A percentile compares a stretch with the other conserved stretches of the same genome.
Conservation (phyloP, 345 rosid species). For the Sisymbrium irio region DNA sequence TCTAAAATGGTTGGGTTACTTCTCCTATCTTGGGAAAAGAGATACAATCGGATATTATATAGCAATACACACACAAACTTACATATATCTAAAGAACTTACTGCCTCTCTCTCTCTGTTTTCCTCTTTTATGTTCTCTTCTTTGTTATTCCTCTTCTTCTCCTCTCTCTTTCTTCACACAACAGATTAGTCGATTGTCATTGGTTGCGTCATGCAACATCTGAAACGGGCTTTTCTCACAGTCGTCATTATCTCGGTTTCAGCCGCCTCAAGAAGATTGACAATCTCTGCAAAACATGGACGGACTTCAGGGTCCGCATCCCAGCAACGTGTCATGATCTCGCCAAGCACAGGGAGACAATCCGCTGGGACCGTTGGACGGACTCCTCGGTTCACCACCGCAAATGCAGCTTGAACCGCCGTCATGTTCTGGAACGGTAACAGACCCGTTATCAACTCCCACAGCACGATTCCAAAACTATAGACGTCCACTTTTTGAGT, state of each 20-base stretch:
- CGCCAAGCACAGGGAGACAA: conserved; percentile 45
- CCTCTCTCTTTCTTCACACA: conserved; percentile 2
- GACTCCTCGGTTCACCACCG: conserved; percentile 43
- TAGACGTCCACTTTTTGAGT: conserved; percentile 56
- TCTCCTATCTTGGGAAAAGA: conserved; percentile 36
- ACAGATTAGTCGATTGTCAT: conserved; percentile 41
- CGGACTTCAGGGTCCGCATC: conserved; percentile 43
- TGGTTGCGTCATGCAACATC: conserved; percentile 47
- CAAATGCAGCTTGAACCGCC: conserved; percentile 43
- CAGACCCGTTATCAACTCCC: conserved; percentile 50
- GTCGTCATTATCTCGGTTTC: conserved; percentile 41
- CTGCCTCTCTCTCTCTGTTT: conserved; percentile 20
- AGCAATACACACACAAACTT: conserved; percentile 45
- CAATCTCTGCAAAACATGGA: conserved; percentile 41
- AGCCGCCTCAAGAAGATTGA: conserved; percentile 42
- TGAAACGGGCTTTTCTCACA: conserved; percentile 49
- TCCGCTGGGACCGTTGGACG: conserved; percentile 43
- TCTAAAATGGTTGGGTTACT: conserved; percentile 39
- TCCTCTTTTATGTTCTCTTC: neutral
- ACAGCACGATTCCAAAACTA: conserved; percentile 57
- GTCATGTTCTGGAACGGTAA: conserved; percentile 49
- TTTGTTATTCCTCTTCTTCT: conserved; percentile 1
- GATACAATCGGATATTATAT: conserved; percentile 26
- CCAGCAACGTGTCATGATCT: conserved; percentile 50
- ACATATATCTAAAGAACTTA: conserved; percentile 39